phyloP scores from a whole-genome alignment of 1,284 basidiomycete genomes.

The Blastosporella zonata region DNA sequence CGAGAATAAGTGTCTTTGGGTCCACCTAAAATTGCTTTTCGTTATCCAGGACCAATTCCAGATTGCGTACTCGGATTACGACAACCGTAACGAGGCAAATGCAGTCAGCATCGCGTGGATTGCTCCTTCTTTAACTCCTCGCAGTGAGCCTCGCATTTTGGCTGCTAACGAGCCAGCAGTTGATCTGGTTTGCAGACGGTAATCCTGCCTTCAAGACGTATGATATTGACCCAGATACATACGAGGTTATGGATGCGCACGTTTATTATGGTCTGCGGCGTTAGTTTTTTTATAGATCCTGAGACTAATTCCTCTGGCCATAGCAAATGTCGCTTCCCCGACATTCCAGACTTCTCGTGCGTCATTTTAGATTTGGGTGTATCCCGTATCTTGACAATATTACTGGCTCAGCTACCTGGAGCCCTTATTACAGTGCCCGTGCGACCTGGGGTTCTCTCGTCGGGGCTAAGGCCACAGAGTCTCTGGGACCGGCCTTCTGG shows the following conservation, averaged over 20 bases:
- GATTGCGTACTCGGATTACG: slow-evolving; percentile 54
- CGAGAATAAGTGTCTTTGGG: too few species aligned
- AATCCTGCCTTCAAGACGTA: slow-evolving; percentile 54
- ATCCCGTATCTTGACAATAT: not conserved
- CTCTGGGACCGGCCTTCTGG: slow-evolving; percentile 53
- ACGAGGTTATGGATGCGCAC: slow-evolving; percentile 47
- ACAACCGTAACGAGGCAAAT: slow-evolving; percentile 42
- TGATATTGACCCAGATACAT: slow-evolving; percentile 52
- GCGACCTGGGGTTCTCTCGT: slow-evolving; percentile 46
- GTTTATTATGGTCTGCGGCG: slow-evolving; percentile 38
- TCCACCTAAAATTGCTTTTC: too few species aligned
- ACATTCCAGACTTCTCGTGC: slow-evolving; percentile 35
- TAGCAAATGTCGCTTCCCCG: slow-evolving; percentile 38
- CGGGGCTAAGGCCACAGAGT: slow-evolving; percentile 27
- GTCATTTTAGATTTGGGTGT: too few species aligned
- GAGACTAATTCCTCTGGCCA: not conserved
- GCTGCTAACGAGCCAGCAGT: not conserved
- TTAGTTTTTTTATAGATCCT: not conserved
- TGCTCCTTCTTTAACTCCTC: slow-evolving; percentile 56
- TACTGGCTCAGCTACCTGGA: slow-evolving; percentile 49
- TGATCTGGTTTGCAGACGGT: slow-evolving; percentile 30
- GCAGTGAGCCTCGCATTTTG: slow-evolving; percentile 33
- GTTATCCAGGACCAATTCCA: too few species aligned
- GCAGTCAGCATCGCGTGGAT: slow-evolving; percentile 50
- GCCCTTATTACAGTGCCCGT: slow-evolving; percentile 55